These are phyloP conservation scores for Lotus japonicus DNA, from an alignment of 306 rosid species.

Conservation along the genomic window DNA sequence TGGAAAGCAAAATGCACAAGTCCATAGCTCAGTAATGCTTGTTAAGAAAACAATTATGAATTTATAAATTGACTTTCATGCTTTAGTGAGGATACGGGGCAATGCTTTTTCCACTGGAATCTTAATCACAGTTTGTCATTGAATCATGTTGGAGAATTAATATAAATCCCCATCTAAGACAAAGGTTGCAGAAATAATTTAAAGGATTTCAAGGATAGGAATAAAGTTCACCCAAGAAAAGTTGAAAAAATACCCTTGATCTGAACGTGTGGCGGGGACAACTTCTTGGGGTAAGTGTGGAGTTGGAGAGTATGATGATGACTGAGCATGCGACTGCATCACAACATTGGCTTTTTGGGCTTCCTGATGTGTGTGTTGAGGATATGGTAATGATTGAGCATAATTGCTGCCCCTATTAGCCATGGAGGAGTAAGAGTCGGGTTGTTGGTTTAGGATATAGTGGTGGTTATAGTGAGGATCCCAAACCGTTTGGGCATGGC, in stretches of 20 bases:
- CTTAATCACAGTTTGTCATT: not conserved
- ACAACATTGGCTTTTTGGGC: not conserved
- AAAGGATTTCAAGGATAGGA: not conserved
- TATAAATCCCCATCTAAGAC: not conserved
- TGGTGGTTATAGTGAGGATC: slow-evolving; percentile 9
- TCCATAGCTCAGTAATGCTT: not conserved
- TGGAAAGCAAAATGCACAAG: not conserved
- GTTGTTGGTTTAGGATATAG: not conserved
- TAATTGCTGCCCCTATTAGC: not conserved
- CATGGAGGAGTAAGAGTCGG: not conserved
- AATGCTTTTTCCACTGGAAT: not conserved
- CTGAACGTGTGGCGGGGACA: not conserved
- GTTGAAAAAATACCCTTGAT: slow-evolving; percentile 28
- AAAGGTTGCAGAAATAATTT: slow-evolving; percentile 7
- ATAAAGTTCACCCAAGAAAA: not conserved
- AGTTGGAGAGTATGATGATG: slow-evolving; percentile 11
- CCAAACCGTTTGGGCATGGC: not conserved
- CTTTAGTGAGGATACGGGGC: not conserved
- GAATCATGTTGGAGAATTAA: slow-evolving; percentile 1
- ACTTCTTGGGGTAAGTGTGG: slow-evolving; percentile 18
- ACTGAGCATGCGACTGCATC: slow-evolving; percentile 5
- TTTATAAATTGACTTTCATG: not conserved
- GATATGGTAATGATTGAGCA: slow-evolving; percentile 7
- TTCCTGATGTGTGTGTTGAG: not conserved
- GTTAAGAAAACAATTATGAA: slow-evolving; percentile 2